Evolutionary conservation across 345 rosid species (phyloP), one percentile per base, ranked within the genome.

Genomic region (Brassica carinata): DNA sequence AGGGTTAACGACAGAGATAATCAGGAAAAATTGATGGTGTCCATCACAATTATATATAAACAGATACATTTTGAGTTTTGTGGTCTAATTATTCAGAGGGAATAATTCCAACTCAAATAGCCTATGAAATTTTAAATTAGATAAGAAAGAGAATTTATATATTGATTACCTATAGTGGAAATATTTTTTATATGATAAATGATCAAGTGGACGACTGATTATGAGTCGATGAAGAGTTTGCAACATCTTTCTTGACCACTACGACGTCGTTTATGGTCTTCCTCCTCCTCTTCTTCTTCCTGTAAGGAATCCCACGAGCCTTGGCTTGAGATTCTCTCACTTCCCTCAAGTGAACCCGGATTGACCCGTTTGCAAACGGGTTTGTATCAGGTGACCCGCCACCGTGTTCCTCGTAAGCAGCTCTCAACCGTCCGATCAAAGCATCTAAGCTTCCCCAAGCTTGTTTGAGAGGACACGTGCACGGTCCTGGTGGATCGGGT

Each of bases 371-470:
- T 0, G 96, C 96, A 79, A 93, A 93, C 4, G 98, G 98, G 86
- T 91, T 93, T 7, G 89, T 86, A 75, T 91, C 98, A 0, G 97
- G 91, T 75, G 86, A 74, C 1, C 94, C 94, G 5, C 84, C 84
- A 6, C 98, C 97, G 72, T 91, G 91, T 79, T 93, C 98, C 71
- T 91, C 97, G 7, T 86, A 93, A 31, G 97, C 96, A 58, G 96
- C 98, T 68, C 98, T 84, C 59, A 93, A 87, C 62, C 97, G 85
- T 10, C 97, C 97, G 87, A 92, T 92, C 77, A 92, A 90, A 9
- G 97, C 98, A 70, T 93, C 98, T 3, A 93, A 88, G 77, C 98
- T 93, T 8, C 98, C 98, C 98, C 98, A 93, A 45, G 98, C 98
- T 87, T 93, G 98, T 74, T 86, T 90, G 14, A 93, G 90, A 0